Base-by-base conservation (phyloP, 805 yeast genomes). In the Metschnikowia lunata region DNA sequence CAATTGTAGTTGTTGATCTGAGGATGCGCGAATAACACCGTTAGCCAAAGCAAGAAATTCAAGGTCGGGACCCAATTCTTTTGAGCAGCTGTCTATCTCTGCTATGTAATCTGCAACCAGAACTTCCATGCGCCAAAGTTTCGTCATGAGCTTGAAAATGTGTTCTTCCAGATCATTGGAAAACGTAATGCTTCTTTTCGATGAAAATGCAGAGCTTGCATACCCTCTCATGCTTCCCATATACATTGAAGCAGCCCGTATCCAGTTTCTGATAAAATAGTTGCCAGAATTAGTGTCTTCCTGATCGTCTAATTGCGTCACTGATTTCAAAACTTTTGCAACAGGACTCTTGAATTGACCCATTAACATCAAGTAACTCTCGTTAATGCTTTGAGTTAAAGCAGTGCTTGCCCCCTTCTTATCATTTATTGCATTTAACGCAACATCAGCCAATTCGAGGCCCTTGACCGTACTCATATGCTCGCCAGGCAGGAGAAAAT, bases 281-380 rank as follows among this genome's bases (percentile, higher is more conserved):
- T 40, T 50, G 9, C 39, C 42, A 4, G 34, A 26, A 12, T 34
- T 42, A 3, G 43, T 10, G 15, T 36, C 43, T 12, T 34, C 9
- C 7, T 40, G 41, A 30, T 37, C 45, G 11, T 45, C 44, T 6
- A 50, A 31, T 11, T 34, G 39, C 7, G 49, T 37, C 10, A 46
- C 42, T 30, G 37, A 57, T 37, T 63, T 65, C 36, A 69, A 42
- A 1, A 74, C 52, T 23, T 62, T 67, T 6, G 56, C 46, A 23
- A 64, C 33, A 1, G 80, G 74, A 38, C 74, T 76, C 15, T 69
- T 54, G 41, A 63, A 67, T 5, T 63, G 55, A 2, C 77, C 81
- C 48, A 75, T 47, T 4, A 71, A 60, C 18, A 62, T 51, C 30
- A 71, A 62, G 47, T 75, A 77, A 27, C 62, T 51, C 48, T 72